phyloP scores from a whole-genome alignment of 257 asterid species.

The Fraxinus pennsylvanica region DNA sequence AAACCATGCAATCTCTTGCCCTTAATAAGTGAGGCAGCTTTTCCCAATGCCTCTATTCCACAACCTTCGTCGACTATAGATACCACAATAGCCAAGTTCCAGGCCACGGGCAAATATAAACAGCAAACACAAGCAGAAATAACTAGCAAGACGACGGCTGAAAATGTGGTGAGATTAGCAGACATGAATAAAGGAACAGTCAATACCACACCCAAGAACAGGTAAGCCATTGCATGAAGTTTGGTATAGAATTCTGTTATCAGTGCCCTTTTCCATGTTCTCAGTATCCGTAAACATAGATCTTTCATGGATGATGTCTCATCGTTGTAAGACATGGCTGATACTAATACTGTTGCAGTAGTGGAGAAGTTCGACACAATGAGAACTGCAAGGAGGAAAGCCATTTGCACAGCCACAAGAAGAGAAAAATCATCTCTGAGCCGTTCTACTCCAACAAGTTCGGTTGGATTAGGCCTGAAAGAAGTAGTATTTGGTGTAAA shows the following conservation, averaged over 20 bases:
- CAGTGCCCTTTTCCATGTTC: conserved; percentile 38
- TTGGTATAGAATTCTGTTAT: conserved; percentile 27
- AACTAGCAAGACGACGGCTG: conserved; percentile 1
- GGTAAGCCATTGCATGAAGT: conserved; percentile 32
- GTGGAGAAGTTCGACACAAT: conserved; percentile 36
- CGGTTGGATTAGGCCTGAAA: not conserved
- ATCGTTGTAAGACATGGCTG: conserved; percentile 33
- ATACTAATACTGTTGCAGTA: conserved; percentile 32
- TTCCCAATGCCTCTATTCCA: conserved; percentile 46
- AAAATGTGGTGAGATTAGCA: conserved; percentile 17
- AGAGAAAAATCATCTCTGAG: conserved; percentile 21
- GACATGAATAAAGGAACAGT: not conserved
- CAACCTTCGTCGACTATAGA: conserved; percentile 43
- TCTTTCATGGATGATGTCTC: conserved; percentile 29
- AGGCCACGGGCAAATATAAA: conserved; percentile 22
- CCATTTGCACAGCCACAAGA: conserved; percentile 23
- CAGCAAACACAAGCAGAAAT: conserved; percentile 3
- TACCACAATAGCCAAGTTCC: conserved; percentile 33
- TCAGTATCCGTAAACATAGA: conserved; percentile 19
- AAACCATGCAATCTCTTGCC: conserved; percentile 51
- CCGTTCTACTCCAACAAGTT: conserved; percentile 6
- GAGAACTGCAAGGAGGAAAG: conserved; percentile 27
- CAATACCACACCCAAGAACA: not conserved
- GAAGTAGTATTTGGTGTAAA: not conserved
- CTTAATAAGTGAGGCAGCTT: conserved; percentile 40